Evolutionary conservation across 169 alveolate species (phyloP), one percentile per base, ranked within the genome.

Genomic region (Cryptosporidium parvum): DNA sequence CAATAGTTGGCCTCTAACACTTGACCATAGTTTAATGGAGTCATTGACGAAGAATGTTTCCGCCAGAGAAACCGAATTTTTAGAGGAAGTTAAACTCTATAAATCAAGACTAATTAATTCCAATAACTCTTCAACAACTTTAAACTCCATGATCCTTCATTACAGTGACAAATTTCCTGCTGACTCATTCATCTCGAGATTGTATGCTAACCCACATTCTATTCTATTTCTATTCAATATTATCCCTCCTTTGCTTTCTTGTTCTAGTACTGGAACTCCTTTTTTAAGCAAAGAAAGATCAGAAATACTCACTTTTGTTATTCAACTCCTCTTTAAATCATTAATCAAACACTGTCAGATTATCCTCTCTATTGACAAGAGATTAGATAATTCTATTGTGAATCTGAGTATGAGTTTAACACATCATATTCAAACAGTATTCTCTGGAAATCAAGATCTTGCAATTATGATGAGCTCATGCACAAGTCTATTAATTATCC

Each of bases 201-300:
- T 80, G 18, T 61, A 61, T 42, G 2, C 42, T 0, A 80, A 80
- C 44, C 89, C 89, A 61, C 68, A 80, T 18, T 80, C 89, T 1
- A 65, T 80, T 33, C 51, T 80, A 26, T 80, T 80, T 42, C 56
- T 80, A 8, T 80, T 45, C 65, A 80, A 80, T 67, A n/a, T 80
- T 18, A 80, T 80, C 44, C 75, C 72, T 14, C 31, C 89, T 42
- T 29, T 80, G 35, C 44, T 70, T n/a, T 29, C 84, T 6, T 39
- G 31, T 4, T 33, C 68, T 4, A 29, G 31, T 16, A 14, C 33
- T 10, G 52, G 51, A n/a, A 56, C 69, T 14, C 52, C 52, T 2
- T 44, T 33, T 23, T 0, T n/a, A n/a, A 21, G 37, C 69, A 45
- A 37, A 33, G 67, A 45, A 21, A 72, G 62, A 5, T 18, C 42